These are phyloP conservation scores for Alternaria sp. DNA, from an alignment of 2,329 filamentous ascomycete species.

Conservation along the genomic window DNA sequence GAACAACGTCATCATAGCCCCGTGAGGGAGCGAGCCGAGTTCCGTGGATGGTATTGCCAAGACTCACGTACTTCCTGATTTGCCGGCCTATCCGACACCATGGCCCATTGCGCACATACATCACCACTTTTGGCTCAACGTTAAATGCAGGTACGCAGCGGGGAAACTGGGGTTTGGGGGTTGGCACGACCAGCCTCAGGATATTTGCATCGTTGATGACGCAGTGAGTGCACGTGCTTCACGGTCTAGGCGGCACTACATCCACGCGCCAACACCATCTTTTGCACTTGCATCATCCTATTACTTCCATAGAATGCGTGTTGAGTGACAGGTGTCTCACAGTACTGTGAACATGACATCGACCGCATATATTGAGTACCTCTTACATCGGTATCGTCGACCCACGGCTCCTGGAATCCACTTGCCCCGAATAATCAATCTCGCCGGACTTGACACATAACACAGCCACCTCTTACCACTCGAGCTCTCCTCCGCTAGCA, in stretches of 20 bases:
- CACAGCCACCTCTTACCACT: conserved; percentile 34
- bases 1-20: conserved; percentile 10
- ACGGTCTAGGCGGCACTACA: neutral
- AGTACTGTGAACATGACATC: neutral
- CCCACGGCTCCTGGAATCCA: conserved; percentile 29
- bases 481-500: conserved; percentile 27
- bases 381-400: conserved; percentile 7
- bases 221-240: neutral
- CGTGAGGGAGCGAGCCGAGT: conserved; percentile 7
- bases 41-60: conserved; percentile 11
- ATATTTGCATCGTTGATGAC: neutral
- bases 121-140: neutral
- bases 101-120: neutral
- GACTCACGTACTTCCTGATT: neutral
- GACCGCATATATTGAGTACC: neutral
- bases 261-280: neutral
- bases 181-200: neutral
- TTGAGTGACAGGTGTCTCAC: neutral
- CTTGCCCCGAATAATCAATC: conserved; percentile 30
- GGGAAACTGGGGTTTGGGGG: neutral
- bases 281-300: neutral
- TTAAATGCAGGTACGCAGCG: conserved; percentile 8
- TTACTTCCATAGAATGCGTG: neutral
- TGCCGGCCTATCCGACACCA: conserved; percentile 2
- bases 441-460: conserved; percentile 21